A percentile compares a stretch with the other conserved stretches of the same genome.
Evolutionary conservation across 352 stramenopile species (phyloP).

Genomic region (Plasmopara muralis): DNA sequence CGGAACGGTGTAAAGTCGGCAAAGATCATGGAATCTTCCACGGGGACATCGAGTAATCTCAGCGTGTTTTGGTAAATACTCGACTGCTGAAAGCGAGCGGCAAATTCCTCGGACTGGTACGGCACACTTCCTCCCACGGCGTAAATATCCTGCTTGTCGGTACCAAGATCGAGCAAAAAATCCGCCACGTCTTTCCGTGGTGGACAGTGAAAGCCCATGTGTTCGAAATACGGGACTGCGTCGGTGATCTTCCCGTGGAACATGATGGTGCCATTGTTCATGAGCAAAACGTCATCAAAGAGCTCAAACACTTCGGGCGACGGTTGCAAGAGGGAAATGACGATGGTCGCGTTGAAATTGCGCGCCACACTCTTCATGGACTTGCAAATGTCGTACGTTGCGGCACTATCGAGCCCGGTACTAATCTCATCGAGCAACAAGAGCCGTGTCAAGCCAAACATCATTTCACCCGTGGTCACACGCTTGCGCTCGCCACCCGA

Average conservation of each 20-base stretch:
- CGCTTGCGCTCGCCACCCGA: slow-evolving; percentile 47
- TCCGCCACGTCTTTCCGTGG: slow-evolving; percentile 21
- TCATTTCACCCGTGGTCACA: slow-evolving; percentile 14
- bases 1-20: slow-evolving; percentile 29
- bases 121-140: slow-evolving; percentile 14
- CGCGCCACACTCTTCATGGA: slow-evolving; percentile 46
- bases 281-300: slow-evolving; percentile 48
- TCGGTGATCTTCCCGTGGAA: slow-evolving; percentile 43
- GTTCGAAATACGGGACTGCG: slow-evolving; percentile 42
- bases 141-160: slow-evolving; percentile 17
- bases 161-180: slow-evolving; percentile 19
- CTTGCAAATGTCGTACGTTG: slow-evolving; percentile 77
- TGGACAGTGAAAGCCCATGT: slow-evolving; percentile 36
- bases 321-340: slow-evolving; percentile 39
- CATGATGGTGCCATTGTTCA: slow-evolving; percentile 47
- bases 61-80: slow-evolving; percentile 43
- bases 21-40: slow-evolving; percentile 24
- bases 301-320: slow-evolving; percentile 48
- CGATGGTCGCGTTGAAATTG: slow-evolving; percentile 42
- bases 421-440: slow-evolving; percentile 67
- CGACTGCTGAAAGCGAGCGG: slow-evolving; percentile 35
- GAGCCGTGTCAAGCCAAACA: slow-evolving; percentile 12
- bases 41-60: slow-evolving; percentile 21
- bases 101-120: slow-evolving; percentile 35
- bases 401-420: slow-evolving; percentile 42